Evolutionary conservation across 1,139 yeast species (phyloP).

Genomic region (Hyphopichia fennica): DNA sequence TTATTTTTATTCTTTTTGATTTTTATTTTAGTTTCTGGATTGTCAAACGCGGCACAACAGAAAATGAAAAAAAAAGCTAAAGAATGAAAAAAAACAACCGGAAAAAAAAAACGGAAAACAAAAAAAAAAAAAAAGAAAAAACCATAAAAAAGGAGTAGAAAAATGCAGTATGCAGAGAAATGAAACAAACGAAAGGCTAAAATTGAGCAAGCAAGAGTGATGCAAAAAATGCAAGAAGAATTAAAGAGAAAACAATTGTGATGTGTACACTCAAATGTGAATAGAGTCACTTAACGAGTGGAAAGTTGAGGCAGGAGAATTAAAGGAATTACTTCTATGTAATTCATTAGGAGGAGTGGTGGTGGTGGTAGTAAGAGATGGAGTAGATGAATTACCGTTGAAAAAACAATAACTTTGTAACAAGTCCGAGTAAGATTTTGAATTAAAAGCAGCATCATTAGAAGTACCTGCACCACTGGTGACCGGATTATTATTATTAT

Average conservation of each 20-base stretch:
- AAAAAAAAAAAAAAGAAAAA: no score
- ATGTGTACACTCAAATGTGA: no score
- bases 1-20: no score
- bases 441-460: conserved; percentile 12
- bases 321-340: conserved; percentile 2
- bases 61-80: no score
- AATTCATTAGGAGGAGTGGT: neutral
- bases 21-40: no score
- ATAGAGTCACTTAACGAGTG: conserved; percentile 36
- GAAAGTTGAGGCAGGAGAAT: conserved; percentile 27
- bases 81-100: no score
- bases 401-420: conserved; percentile 35
- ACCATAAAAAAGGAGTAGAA: neutral
- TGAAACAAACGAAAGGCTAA: neutral
- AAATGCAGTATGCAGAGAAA: neutral
- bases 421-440: conserved; percentile 30
- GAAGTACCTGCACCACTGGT: neutral
- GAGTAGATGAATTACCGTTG: conserved; percentile 15
- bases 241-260: neutral
- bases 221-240: neutral
- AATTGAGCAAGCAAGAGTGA: neutral
- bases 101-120: no score
- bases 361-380: conserved; percentile 4
- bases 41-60: no score
- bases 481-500: no score